Percentiles rank a stretch among this genome's conserved stretches.
Conservation (phyloP, 139 green algal species). For the Gonium pectorale region DNA sequence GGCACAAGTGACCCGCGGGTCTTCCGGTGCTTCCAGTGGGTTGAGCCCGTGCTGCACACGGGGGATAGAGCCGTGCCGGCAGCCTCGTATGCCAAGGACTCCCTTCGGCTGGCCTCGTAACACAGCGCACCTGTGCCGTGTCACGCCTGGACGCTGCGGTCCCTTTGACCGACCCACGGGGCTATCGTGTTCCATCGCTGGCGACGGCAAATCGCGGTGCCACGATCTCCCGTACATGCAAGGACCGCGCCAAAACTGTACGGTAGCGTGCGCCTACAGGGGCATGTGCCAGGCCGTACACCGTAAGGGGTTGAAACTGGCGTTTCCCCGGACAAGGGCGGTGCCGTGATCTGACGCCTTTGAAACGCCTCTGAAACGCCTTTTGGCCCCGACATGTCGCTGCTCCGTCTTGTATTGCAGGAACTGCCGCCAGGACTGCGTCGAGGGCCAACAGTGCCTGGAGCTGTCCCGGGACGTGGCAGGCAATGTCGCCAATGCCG, state of each 20-base stretch:
- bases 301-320: too few relatives aligned
- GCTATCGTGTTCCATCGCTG: neutral
- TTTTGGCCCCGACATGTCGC: neutral
- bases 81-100: neutral
- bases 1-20: neutral
- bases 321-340: too few relatives aligned
- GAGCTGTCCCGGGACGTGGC: neutral
- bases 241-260: too few relatives aligned
- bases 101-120: neutral
- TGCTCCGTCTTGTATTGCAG: neutral
- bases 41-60: neutral
- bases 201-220: too few relatives aligned
- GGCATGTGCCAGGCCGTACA: too few relatives aligned
- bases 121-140: neutral
- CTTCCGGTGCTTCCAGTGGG: conserved; percentile 3
- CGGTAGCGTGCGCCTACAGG: too few relatives aligned
- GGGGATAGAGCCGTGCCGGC: neutral
- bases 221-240: too few relatives aligned
- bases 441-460: neutral
- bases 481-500: neutral
- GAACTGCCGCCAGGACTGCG: conserved; percentile 25
- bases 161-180: neutral
- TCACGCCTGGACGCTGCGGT: too few relatives aligned
- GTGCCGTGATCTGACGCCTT: too few relatives aligned
- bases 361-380: too few relatives aligned